These are phyloP conservation scores for Lepiota subincarnata DNA, from an alignment of 768 basidiomycete genomes.

Conservation along the genomic window DNA sequence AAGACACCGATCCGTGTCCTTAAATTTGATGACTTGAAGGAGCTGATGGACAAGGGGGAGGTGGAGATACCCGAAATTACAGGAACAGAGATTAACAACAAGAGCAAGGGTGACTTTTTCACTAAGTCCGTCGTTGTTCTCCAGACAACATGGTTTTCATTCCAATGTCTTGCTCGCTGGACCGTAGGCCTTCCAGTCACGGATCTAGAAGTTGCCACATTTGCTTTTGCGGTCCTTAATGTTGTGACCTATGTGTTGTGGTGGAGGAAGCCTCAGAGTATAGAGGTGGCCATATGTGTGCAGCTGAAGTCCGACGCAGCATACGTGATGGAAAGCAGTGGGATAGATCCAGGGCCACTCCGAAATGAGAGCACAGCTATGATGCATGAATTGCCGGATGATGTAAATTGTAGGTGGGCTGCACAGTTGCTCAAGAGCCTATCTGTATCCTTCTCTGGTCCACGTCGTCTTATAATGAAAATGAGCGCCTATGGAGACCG, in stretches of 20 bases:
- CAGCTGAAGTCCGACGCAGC: not conserved
- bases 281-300: not conserved
- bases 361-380: no score
- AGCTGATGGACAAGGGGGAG: not conserved
- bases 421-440: no score
- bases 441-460: no score
- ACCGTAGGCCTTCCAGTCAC: not conserved
- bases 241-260: slow-evolving; percentile 8
- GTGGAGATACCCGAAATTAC: slow-evolving; percentile 1
- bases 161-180: slow-evolving; percentile 2
- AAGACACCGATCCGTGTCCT: no score
- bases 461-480: no score
- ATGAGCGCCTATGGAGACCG: no score
- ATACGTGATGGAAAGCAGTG: no score
- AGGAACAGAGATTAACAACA: slow-evolving; percentile 1
- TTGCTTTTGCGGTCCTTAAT: slow-evolving; percentile 9
- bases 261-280: slow-evolving; percentile 14
- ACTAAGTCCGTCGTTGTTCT: slow-evolving; percentile 10
- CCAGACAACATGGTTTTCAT: slow-evolving; percentile 5
- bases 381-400: no score
- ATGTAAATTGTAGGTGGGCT: no score
- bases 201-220: slow-evolving; percentile 10
- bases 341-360: not conserved
- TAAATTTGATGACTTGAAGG: no score
- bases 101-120: slow-evolving; percentile 13